Evolutionary conservation across 202 grass and related monocot species (phyloP).

Genomic region (Eragrostis tef): DNA sequence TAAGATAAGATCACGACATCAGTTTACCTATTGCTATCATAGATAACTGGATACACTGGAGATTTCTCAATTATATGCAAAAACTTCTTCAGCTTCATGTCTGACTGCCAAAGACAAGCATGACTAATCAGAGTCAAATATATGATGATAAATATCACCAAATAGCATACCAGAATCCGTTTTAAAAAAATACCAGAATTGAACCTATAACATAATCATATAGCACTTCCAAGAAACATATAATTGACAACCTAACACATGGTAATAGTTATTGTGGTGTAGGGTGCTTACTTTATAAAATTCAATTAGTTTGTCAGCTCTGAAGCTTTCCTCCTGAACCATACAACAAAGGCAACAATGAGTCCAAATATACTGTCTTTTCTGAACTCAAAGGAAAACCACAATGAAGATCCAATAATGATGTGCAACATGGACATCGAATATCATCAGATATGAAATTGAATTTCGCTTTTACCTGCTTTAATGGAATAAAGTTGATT

Average conservation of each 20-base stretch:
- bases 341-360: conserved; percentile 45
- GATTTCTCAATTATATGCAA: conserved; percentile 95
- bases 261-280: conserved; percentile 2
- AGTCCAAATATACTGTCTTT: conserved; percentile 21
- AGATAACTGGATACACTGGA: conserved; percentile 92
- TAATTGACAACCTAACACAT: background rate
- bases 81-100: conserved; percentile 96
- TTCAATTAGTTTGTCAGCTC: conserved; percentile 81
- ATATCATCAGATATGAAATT: conserved; percentile 16
- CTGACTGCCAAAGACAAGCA: conserved; percentile 60
- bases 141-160: background rate
- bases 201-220: conserved; percentile 29
- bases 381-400: conserved; percentile 42
- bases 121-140: conserved; percentile 24
- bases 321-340: conserved; percentile 74
- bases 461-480: conserved; percentile 63
- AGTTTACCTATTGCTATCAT: conserved; percentile 85
- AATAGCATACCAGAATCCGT: background rate
- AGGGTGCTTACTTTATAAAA: conserved; percentile 77
- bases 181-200: background rate
- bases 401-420: background rate
- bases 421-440: conserved; percentile 3
- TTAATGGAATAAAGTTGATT: conserved; percentile 89
- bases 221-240: background rate
- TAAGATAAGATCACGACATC: conserved; percentile 16